Conservation (phyloP, 2,329 filamentous ascomycete genomes). For the Exophiala mesophila region DNA sequence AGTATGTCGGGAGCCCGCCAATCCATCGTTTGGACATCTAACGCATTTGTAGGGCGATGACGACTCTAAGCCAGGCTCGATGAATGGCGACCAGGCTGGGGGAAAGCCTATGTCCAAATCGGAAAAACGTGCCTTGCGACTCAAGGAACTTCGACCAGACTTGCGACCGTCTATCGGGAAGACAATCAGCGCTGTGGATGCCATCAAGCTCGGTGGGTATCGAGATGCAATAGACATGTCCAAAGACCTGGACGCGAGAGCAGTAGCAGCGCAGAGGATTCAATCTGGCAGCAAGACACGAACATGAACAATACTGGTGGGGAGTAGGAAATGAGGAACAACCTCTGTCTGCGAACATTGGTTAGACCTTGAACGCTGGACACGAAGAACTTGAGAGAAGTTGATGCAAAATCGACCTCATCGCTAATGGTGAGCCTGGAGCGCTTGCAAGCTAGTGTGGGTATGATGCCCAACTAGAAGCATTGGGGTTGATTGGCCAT, state of each 20-base stretch:
- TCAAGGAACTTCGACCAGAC: slow-evolving; percentile 23
- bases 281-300: too few species aligned
- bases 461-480: too few species aligned
- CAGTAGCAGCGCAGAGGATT: background rate
- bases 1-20: too few species aligned
- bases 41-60: background rate
- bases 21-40: background rate
- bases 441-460: too few species aligned
- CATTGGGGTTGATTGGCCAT: too few species aligned
- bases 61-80: background rate
- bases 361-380: too few species aligned
- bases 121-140: slow-evolving; percentile 14
- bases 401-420: too few species aligned
- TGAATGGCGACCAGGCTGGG: background rate
- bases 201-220: slow-evolving; percentile 24
- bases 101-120: slow-evolving; percentile 6
- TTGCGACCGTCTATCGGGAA: slow-evolving; percentile 17
- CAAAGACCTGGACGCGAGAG: slow-evolving; percentile 17
- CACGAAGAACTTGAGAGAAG: too few species aligned
- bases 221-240: slow-evolving; percentile 12
- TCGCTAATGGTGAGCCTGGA: too few species aligned
- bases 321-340: too few species aligned
- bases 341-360: too few species aligned
- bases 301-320: too few species aligned
- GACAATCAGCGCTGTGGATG: slow-evolving; percentile 12